phyloP scores from a whole-genome alignment of 768 basidiomycete genomes.

The Tricholoma hemisulphureum region DNA sequence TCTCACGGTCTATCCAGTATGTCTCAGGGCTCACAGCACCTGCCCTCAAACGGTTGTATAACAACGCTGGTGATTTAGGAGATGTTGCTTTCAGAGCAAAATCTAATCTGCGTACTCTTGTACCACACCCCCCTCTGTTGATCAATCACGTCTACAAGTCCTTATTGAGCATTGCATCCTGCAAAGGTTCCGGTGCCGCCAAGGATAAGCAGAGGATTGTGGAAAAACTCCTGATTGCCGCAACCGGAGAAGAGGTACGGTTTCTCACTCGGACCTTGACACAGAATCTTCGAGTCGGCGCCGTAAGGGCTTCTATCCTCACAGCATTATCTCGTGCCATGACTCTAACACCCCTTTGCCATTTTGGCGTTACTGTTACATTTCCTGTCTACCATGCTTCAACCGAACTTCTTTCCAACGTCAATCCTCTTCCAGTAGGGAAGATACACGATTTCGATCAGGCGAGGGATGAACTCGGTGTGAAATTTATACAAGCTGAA shows the following conservation, averaged over 20 bases:
- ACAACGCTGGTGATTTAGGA: constrained; percentile 76
- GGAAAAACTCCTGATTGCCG: constrained; percentile 78
- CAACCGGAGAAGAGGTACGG: constrained; percentile 84
- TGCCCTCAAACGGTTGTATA: constrained; percentile 65
- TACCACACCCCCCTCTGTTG: constrained; percentile 67
- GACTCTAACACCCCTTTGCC: constrained; percentile 52
- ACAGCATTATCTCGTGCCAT: constrained; percentile 78
- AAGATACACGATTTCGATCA: constrained; percentile 26
- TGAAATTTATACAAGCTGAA: constrained; percentile 57
- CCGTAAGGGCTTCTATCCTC: constrained; percentile 79
- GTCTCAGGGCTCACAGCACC: constrained; percentile 63
- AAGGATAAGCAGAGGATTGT: constrained; percentile 77
- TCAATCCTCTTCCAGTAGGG: constrained; percentile 15
- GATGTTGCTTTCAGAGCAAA: constrained; percentile 88
- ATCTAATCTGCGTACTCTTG: constrained; percentile 67
- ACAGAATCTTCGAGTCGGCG: constrained; percentile 82
- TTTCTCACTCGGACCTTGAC: constrained; percentile 76
- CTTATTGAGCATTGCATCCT: constrained; percentile 61
- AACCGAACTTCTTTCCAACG: constrained; percentile 24
- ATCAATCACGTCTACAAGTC: constrained; percentile 66
- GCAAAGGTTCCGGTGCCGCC: constrained; percentile 74
- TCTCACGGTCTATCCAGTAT: constrained; percentile 69
- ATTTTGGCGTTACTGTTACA: constrained; percentile 15
- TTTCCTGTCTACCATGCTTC: constrained; percentile 25
- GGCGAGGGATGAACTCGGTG: constrained; percentile 34